Conservation (phyloP, 1,284 basidiomycete species). For the Apiotrichum gamsii region DNA sequence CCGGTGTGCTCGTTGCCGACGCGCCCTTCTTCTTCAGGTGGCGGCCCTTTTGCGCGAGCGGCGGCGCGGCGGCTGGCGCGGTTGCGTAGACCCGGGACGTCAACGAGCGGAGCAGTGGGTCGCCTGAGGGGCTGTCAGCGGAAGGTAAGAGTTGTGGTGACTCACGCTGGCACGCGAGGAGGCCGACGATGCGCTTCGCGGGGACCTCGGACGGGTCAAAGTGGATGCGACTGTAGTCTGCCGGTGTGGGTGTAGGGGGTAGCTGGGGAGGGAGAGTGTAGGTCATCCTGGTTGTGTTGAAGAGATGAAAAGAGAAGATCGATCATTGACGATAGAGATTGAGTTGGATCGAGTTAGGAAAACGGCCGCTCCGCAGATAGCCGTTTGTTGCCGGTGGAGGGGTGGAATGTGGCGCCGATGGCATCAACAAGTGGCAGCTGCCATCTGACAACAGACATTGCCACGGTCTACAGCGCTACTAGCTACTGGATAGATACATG, state of each 20-base stretch:
- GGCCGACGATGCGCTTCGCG: constrained; percentile 42
- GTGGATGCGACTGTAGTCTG: constrained; percentile 41
- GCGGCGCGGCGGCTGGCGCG: constrained; percentile 21
- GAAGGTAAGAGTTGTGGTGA: neutral
- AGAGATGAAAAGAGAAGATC: too few relatives aligned
- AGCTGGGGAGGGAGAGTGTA: constrained; percentile 29
- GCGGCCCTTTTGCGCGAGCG: constrained; percentile 37
- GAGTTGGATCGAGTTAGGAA: too few relatives aligned
- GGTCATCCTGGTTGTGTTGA: constrained; percentile 30
- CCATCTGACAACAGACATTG: too few relatives aligned
- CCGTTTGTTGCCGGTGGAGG: too few relatives aligned
- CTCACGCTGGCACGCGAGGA: constrained; percentile 48
- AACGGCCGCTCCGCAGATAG: too few relatives aligned
- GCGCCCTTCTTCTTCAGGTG: constrained; percentile 27
- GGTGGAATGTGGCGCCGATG: too few relatives aligned
- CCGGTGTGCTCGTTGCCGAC: neutral
- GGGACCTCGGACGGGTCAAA: constrained; percentile 41
- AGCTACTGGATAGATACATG: too few relatives aligned
- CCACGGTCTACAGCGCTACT: too few relatives aligned
- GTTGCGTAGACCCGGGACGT: constrained; percentile 28
- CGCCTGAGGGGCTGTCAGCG: constrained; percentile 26
- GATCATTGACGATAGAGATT: too few relatives aligned
- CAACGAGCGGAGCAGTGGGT: constrained; percentile 40
- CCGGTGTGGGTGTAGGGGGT: constrained; percentile 29
- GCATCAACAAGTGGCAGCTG: too few relatives aligned